A percentile compares a stretch with the other conserved stretches of the same genome.
These are phyloP conservation scores for Spathaspora gorwiae DNA, from an alignment of 805 yeast genomes.

Conservation along the genomic window DNA sequence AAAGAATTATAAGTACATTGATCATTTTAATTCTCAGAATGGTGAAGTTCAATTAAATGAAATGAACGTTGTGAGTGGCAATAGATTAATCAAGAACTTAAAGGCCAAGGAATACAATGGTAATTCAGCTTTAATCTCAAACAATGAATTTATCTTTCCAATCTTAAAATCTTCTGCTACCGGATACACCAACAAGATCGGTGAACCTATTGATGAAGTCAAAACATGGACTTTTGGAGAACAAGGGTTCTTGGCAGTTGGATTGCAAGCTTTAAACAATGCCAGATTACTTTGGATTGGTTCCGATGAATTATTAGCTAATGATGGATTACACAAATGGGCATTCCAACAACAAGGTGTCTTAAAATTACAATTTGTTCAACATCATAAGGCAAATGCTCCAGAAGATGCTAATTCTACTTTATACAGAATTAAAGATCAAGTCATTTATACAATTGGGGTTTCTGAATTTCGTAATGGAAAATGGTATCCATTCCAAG, in stretches of 20 bases:
- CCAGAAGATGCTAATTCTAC: conserved; percentile 37
- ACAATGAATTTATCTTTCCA: conserved; percentile 68
- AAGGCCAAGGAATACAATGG: conserved; percentile 35
- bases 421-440: conserved; percentile 73
- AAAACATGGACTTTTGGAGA: conserved; percentile 75
- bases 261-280: conserved; percentile 72
- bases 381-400: conserved; percentile 49
- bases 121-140: conserved; percentile 64
- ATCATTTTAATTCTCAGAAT: conserved; percentile 50
- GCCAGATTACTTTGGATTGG: conserved; percentile 84
- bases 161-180: conserved; percentile 62
- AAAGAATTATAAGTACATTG: conserved; percentile 57
- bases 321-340: conserved; percentile 49
- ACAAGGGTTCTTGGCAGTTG: conserved; percentile 72
- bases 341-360: conserved; percentile 65
- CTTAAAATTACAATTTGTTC: conserved; percentile 49
- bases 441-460: conserved; percentile 51
- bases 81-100: conserved; percentile 14
- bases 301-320: conserved; percentile 46
- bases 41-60: conserved; percentile 27
- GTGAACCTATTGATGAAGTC: conserved; percentile 36
- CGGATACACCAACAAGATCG: conserved; percentile 51
- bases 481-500: conserved; percentile 64
- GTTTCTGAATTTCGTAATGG: conserved; percentile 43
- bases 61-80: conserved; percentile 20